Conservation (phyloP, 228 moss, liverwort and hornwort species). For the Sphagnum magellanicum region DNA sequence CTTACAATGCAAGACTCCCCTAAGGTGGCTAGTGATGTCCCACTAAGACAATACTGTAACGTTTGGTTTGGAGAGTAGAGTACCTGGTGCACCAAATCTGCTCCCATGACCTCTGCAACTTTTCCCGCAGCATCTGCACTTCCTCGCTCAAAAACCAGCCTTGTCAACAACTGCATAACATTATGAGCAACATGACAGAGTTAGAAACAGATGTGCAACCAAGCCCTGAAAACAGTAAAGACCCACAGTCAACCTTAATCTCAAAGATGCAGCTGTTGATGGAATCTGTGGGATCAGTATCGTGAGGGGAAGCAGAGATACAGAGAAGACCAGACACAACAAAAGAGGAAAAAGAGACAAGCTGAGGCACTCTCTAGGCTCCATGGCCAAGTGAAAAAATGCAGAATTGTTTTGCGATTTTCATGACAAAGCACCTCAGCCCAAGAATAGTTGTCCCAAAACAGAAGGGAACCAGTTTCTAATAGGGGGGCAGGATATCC, state of each 20-base stretch:
- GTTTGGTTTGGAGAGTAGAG: not conserved
- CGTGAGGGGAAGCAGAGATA: not conserved
- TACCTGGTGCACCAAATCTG: constrained; percentile 94
- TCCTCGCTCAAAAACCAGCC: constrained; percentile 92
- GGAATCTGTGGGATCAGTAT: not conserved
- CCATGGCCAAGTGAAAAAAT: no score
- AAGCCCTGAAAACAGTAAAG: no score
- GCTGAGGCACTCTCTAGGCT: not conserved
- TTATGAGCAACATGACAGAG: not conserved
- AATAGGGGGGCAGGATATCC: not conserved
- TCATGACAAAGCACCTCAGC: no score
- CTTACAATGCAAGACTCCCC: no score
- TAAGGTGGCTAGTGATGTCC: no score
- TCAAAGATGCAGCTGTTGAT: no score
- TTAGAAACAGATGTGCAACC: not conserved
- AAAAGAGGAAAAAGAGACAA: not conserved
- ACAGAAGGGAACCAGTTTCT: no score
- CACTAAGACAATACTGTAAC: no score
- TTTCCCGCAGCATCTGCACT: constrained; percentile 98
- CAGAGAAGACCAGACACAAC: not conserved
- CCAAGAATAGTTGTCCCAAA: no score
- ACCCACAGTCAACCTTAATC: no score
- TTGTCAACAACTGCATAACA: constrained; percentile 77
- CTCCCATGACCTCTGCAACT: constrained; percentile 98
- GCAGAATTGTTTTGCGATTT: no score